Conservation (phyloP, 768 basidiomycete genomes). For the Infundibulicybe gibba region DNA sequence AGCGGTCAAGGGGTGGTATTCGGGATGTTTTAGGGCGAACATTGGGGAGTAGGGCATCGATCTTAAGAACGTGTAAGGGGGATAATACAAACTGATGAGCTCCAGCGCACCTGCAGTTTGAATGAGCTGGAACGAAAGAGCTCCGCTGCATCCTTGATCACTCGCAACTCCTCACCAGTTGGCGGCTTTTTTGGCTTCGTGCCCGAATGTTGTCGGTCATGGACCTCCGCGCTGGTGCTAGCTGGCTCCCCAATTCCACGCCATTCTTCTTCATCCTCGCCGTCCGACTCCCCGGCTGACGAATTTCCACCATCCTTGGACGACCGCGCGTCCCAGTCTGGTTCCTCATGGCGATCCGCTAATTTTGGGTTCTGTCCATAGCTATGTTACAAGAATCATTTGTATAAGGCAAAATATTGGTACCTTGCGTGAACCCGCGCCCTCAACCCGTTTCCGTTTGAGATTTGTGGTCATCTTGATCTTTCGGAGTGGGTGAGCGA, state of each 20-base stretch:
- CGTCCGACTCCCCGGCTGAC: constrained; percentile 6
- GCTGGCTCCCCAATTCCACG: constrained; percentile 15
- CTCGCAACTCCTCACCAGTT: constrained; percentile 65
- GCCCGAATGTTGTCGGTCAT: constrained; percentile 7
- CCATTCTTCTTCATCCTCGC: constrained; percentile 23
- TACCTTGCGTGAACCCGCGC: not conserved
- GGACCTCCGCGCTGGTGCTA: constrained; percentile 1
- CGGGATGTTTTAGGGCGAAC: constrained; percentile 62
- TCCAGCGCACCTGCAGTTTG: constrained; percentile 66
- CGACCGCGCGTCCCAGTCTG: not conserved
- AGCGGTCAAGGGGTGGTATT: constrained; percentile 58
- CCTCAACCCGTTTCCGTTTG: not conserved
- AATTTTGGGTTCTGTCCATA: not conserved
- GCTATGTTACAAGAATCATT: not conserved
- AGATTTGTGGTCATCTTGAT: constrained; percentile 6
- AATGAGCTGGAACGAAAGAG: constrained; percentile 78
- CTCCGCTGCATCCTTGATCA: constrained; percentile 70
- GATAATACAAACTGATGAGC: not conserved
- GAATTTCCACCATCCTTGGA: constrained; percentile 3
- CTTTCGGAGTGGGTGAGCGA: constrained; percentile 4
- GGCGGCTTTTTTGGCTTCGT: constrained; percentile 49
- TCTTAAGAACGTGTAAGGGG: constrained; percentile 38
- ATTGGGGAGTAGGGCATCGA: constrained; percentile 77
- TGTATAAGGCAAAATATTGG: not conserved
- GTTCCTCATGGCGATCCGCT: not conserved